These are phyloP conservation scores for Globisporangium rhizosaccharum DNA, from an alignment of 352 stramenopile species.

Conservation along the genomic window DNA sequence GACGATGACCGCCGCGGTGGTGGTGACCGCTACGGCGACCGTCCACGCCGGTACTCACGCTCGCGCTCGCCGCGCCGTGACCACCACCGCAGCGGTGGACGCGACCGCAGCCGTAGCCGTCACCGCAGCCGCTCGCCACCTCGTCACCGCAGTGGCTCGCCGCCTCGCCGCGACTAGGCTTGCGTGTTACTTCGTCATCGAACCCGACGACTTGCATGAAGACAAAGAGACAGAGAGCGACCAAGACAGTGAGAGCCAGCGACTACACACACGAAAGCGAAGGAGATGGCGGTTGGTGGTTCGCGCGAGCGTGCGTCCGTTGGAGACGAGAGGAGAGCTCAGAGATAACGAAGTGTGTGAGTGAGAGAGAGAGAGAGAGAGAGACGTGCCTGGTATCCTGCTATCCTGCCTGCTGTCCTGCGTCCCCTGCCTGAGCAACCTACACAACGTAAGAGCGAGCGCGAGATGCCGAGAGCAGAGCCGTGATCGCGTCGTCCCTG, in stretches of 20 bases:
- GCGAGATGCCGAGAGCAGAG: no score
- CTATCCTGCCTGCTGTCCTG: no score
- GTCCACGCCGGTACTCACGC: slow-evolving; percentile 20
- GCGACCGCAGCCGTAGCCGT: slow-evolving; percentile 32
- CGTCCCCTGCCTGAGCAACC: background rate
- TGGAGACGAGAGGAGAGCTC: slow-evolving; percentile 7
- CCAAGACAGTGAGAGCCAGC: background rate
- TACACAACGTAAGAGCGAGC: no score
- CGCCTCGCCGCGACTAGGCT: slow-evolving; percentile 44
- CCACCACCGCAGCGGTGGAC: slow-evolving; percentile 13
- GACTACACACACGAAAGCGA: background rate
- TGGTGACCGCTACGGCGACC: slow-evolving; percentile 29
- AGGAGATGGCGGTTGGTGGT: background rate
- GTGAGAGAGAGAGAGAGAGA: slow-evolving; percentile 12
- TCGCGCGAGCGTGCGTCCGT: no score
- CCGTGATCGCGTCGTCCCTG: no score
- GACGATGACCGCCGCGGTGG: slow-evolving; percentile 19
- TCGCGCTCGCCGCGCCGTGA: slow-evolving; percentile 35
- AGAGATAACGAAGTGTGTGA: slow-evolving; percentile 14
- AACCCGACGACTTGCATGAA: background rate
- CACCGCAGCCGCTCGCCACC: slow-evolving; percentile 35
- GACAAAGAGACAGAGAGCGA: background rate
- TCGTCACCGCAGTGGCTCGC: slow-evolving; percentile 34
- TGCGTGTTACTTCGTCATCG: background rate
- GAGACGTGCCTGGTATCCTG: slow-evolving; percentile 8